Conservation (phyloP, 345 rosid genomes). For the Xanthoceras sorbifolium region DNA sequence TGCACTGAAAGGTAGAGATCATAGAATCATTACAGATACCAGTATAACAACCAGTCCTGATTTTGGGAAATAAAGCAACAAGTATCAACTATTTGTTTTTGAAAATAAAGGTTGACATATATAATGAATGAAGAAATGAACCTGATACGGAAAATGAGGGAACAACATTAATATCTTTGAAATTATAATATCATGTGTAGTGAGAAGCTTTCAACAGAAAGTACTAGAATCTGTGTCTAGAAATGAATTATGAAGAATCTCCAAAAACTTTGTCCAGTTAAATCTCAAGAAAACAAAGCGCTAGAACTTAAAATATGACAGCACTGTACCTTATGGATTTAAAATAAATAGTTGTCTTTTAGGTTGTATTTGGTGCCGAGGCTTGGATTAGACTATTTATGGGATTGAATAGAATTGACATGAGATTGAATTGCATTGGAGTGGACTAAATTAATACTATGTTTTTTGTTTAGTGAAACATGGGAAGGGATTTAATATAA, state of each 20-base stretch:
- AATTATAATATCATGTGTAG: neutral
- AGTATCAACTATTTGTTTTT: neutral
- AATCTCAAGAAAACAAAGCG: neutral
- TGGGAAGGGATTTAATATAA: no score
- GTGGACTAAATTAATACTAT: no score
- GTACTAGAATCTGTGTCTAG: neutral
- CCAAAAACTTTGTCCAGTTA: neutral
- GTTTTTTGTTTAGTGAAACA: no score
- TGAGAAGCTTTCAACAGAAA: neutral
- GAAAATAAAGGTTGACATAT: neutral
- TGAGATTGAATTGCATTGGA: no score
- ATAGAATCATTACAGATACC: neutral
- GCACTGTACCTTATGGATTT: neutral
- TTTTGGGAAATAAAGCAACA: neutral
- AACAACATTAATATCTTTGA: neutral
- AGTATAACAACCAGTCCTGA: neutral
- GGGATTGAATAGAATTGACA: no score
- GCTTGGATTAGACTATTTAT: no score
- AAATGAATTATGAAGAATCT: neutral
- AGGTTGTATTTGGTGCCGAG: no score
- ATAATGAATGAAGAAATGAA: neutral
- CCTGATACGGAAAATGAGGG: neutral
- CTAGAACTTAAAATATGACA: neutral
- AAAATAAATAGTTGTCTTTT: neutral
- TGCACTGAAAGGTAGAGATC: neutral